Base-by-base conservation (phyloP, 345 rosid genomes). In the Syzygium oleosum region DNA sequence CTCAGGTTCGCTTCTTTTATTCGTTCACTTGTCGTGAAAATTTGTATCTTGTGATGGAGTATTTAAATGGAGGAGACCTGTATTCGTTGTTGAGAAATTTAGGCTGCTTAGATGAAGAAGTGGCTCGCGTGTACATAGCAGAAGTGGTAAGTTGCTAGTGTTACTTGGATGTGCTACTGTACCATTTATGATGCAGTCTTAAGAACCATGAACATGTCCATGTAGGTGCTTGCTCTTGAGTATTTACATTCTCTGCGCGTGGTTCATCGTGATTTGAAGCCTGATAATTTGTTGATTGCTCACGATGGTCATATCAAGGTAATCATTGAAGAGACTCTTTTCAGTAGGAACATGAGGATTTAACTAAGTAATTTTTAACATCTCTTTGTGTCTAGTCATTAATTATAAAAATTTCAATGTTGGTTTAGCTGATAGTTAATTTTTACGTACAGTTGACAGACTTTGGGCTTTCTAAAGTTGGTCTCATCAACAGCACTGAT, bases 281-380 rank as follows among this genome's bases (percentile, higher is more conserved):
- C 99, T 52, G 99, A 98, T 92, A 98, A 98, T 93, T 91, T 98
- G 91, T 92, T 96, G 93, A 98, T 98, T 88, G 99, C 99, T 27
- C 99, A 98, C 87, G 99, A 98, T 93, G 99, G 99, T 87, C 99
- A 98, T 91, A 95, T 96, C 90, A 96, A 98, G 99, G 99, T 97
- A 95, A 86, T 84, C 34, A 5, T 73, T 38, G 49, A 38, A 38
- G 80, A 21, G 25, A 73, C 49, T 73, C 83, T 38, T 12, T 73
- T 73, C 83, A 73, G 49, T 73, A 38, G 49, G 27, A 19, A 73
- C 46, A 34, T 9, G 80, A 73, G 49, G 46, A 17, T 73, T 34
- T 73, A 19, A 49, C 46, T 53, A 16, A 84, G 86, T 56, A 84
- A 56, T 53, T 84, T 53, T 84, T 58, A 23, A 51, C 16, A 53